Evolutionary conservation across 2,329 filamentous ascomycete species (phyloP).

Genomic region (Ophiostoma piceae): DNA sequence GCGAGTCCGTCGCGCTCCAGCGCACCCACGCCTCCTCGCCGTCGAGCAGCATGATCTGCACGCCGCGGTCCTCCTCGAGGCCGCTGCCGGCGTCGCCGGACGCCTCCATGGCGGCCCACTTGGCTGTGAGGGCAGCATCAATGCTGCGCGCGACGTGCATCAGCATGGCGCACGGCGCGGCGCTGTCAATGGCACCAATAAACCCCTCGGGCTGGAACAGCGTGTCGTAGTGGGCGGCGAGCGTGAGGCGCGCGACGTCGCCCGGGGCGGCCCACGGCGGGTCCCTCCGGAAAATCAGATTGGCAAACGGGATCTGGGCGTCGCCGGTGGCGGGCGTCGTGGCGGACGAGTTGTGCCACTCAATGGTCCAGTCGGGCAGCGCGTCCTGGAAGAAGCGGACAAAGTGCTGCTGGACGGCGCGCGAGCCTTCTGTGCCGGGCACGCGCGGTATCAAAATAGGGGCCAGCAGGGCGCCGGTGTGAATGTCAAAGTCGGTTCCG

Average conservation of each 20-base stretch:
- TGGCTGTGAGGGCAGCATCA: constrained; percentile 70
- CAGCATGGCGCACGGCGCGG: constrained; percentile 88
- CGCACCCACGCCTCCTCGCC: constrained; percentile 85
- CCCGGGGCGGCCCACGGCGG: constrained; percentile 73
- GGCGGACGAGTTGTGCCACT: constrained; percentile 85
- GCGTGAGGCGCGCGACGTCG: constrained; percentile 72
- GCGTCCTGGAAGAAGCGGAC: constrained; percentile 69
- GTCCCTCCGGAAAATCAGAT: constrained; percentile 80
- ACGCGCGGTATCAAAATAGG: constrained; percentile 86
- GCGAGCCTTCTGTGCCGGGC: constrained; percentile 73
- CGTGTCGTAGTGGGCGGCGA: constrained; percentile 93
- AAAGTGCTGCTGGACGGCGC: constrained; percentile 72
- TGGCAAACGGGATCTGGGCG: constrained; percentile 72
- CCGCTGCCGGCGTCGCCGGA: constrained; percentile 48
- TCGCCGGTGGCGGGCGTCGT: constrained; percentile 71
- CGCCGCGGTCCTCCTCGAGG: constrained; percentile 70
- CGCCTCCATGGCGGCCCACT: constrained; percentile 69
- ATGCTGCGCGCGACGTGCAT: constrained; percentile 79
- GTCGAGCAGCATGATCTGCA: constrained; percentile 86
- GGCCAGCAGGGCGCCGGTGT: constrained; percentile 68
- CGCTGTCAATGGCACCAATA: constrained; percentile 89
- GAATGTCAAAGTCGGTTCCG: constrained; percentile 71
- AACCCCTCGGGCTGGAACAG: constrained; percentile 77
- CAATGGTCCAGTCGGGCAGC: constrained; percentile 72
- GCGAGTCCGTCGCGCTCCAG: constrained; percentile 76